Evolutionary conservation across 2,329 filamentous ascomycete species (phyloP).

Genomic region (Phyllosticta citribraziliensis): DNA sequence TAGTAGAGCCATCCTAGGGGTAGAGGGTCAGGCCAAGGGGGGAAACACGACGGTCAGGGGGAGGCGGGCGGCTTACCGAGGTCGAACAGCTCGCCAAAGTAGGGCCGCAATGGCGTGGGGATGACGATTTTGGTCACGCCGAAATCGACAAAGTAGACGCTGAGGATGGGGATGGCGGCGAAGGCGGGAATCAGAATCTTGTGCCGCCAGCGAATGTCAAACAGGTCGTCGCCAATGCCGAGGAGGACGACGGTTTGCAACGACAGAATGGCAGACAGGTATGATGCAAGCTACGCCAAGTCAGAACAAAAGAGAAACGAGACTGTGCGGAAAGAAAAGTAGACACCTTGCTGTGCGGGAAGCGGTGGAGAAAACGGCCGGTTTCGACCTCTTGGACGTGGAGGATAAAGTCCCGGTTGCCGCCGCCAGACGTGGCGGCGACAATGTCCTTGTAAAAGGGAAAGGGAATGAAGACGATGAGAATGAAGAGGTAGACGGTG

Average conservation of each 20-base stretch:
- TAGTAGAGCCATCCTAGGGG: conserved; percentile 58
- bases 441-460: conserved; percentile 98
- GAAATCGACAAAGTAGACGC: conserved; percentile 98
- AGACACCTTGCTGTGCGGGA: conserved; percentile 82
- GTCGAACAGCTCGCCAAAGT: conserved; percentile 76
- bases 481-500: conserved; percentile 76
- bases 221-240: conserved; percentile 88
- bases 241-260: conserved; percentile 85
- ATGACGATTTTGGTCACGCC: conserved; percentile 93
- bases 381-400: conserved; percentile 64
- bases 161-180: conserved; percentile 82
- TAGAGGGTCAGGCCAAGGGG: neutral
- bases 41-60: neutral
- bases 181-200: conserved; percentile 97
- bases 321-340: neutral
- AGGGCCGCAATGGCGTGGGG: conserved; percentile 72
- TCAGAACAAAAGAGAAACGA: neutral
- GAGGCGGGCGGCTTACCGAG: conserved; percentile 40
- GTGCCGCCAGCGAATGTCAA: conserved; percentile 97
- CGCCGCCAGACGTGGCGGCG: conserved; percentile 83
- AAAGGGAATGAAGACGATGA: conserved; percentile 92
- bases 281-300: conserved; percentile 67
- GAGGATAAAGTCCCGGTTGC: conserved; percentile 78
- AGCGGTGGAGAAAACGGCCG: conserved; percentile 78
- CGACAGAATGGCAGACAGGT: conserved; percentile 86